Base-by-base conservation (phyloP, 2,329 filamentous ascomycete species). In the Camillea tinctor region DNA sequence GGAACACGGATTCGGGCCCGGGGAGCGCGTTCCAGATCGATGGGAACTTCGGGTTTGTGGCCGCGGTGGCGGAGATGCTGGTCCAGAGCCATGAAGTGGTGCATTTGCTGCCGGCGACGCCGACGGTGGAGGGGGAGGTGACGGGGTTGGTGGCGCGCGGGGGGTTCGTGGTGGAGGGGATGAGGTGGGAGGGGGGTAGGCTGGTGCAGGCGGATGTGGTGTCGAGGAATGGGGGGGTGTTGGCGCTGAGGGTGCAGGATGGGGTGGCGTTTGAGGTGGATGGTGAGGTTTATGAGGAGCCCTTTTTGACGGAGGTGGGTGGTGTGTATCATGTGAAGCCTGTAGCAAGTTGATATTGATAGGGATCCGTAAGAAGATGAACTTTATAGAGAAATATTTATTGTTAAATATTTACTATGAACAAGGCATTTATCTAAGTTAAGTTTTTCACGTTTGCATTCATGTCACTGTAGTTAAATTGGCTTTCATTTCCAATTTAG, bases 1-100 rank as follows among this genome's bases (percentile, higher is more conserved):
- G 58, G 57, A 66, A 66, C 56, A 64, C 63, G 11, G 59, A 66
- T 44, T 54, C 50, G 9, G 64, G 64, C 13, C 54, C 60, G 13
- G 52, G 57, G 1, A 54, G 50, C 2, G 30, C 57, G 36, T 59
- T 59, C 48, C 52, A 59, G 21, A 30, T 56, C 48, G 52, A 59
- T 22, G 57, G 57, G 4, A 59, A 59, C 24, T 52, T 59, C 17
- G 53, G 52, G 44, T 48, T 19, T 9, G 55, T 52, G 26, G 57
- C 57, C 9, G 57, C 44, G 17, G 48, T 59, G 15, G 57, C 53
- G 3, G 57, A 59, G 50, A 55, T 51, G 44, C 15, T 59, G 13
- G 44, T 59, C 9, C 57, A 59, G 48, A 55, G 48, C 50, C 52
- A 59, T 53, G 57, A 40, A 50, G 54, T 58, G 13, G 54, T 55